Evolutionary conservation across 2,329 filamentous ascomycete species (phyloP).

Genomic region (Colletotrichum sp.): DNA sequence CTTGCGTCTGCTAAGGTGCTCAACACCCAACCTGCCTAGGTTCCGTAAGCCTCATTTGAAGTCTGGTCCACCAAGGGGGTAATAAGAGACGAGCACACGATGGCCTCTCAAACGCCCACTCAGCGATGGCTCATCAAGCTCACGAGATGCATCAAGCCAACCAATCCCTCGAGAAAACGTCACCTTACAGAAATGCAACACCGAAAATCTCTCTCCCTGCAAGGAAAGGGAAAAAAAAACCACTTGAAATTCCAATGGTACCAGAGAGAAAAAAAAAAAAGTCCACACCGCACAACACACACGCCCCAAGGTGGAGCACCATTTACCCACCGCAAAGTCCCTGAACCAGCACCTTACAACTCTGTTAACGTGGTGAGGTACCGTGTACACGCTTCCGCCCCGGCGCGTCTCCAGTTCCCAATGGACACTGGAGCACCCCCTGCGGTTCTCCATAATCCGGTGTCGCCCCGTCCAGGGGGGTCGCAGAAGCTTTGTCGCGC

Average conservation of each 20-base stretch:
- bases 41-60: slow-evolving; percentile 7
- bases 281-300: slow-evolving; percentile 6
- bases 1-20: slow-evolving; percentile 3
- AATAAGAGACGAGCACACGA: background rate
- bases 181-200: background rate
- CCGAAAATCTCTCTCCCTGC: background rate
- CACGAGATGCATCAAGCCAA: background rate
- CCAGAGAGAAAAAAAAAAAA: background rate
- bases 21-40: background rate
- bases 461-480: slow-evolving; percentile 10
- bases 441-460: slow-evolving; percentile 18
- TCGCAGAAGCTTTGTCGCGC: background rate
- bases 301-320: background rate
- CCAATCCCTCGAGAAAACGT: background rate
- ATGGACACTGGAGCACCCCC: background rate
- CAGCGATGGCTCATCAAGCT: background rate
- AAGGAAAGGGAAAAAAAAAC: background rate
- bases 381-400: background rate
- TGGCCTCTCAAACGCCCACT: background rate
- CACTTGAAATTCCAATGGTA: background rate
- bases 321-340: background rate
- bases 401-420: background rate
- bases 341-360: slow-evolving; percentile 6
- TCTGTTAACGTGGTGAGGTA: background rate
- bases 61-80: background rate